Evolutionary conservation across 2,329 filamentous ascomycete genomes (phyloP).

Genomic region (Phialophora tarda): DNA sequence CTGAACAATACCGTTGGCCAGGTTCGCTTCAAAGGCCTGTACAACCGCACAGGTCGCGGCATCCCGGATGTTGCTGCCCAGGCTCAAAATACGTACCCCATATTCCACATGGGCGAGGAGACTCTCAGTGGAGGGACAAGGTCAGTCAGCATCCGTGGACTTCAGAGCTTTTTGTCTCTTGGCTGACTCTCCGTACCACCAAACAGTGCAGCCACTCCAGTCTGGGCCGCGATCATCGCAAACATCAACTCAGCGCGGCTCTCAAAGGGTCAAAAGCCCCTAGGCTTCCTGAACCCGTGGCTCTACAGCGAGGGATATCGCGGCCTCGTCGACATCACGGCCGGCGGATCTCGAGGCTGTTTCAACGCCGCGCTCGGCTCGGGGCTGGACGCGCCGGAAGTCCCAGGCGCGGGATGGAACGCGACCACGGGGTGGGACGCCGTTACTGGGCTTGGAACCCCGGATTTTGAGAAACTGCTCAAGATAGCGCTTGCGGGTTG

Average conservation of each 20-base stretch:
- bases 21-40: constrained; percentile 51
- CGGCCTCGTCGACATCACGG: constrained; percentile 41
- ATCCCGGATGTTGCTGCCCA: constrained; percentile 46
- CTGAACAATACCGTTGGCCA: constrained; percentile 49
- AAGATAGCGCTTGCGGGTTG: constrained; percentile 5
- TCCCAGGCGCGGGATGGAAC: constrained; percentile 58
- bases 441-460: constrained; percentile 42
- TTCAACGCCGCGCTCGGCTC: constrained; percentile 42
- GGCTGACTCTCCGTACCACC: too few species aligned
- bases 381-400: constrained; percentile 41
- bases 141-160: neutral
- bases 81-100: constrained; percentile 47
- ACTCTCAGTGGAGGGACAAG: constrained; percentile 10
- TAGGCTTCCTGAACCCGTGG: constrained; percentile 35
- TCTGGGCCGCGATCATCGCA: constrained; percentile 66
- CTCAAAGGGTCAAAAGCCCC: constrained; percentile 42
- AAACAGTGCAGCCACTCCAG: constrained; percentile 55
- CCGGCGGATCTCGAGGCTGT: constrained; percentile 42
- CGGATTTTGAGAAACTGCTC: constrained; percentile 32
- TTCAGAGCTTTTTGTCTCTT: neutral
- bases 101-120: constrained; percentile 47
- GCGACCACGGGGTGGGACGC: constrained; percentile 51
- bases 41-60: constrained; percentile 36
- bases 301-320: constrained; percentile 30
- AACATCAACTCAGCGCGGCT: constrained; percentile 69